phyloP scores from a whole-genome alignment of 345 rosid genomes.

The Gynandropsis gynandra region DNA sequence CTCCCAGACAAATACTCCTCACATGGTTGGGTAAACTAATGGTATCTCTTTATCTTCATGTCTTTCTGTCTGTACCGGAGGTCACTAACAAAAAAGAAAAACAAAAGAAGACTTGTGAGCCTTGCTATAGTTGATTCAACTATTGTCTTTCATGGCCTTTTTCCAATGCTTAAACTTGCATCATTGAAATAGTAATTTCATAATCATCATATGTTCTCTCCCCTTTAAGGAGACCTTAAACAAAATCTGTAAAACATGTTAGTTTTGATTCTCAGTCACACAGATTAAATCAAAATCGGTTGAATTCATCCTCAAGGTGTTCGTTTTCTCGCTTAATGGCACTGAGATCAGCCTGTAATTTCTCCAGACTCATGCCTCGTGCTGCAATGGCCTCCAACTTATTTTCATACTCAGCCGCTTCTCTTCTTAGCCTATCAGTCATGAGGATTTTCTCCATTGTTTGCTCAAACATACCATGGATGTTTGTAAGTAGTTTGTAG shows the following conservation, averaged over 20 bases:
- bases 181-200: too few relatives aligned
- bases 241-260: too few relatives aligned
- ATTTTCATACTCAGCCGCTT: constrained; percentile 59
- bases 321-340: constrained; percentile 55
- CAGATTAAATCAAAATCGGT: background rate
- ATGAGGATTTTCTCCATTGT: constrained; percentile 55
- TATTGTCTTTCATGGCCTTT: too few relatives aligned
- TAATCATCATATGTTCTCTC: too few relatives aligned
- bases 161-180: too few relatives aligned
- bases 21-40: too few relatives aligned
- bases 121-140: too few relatives aligned
- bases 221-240: too few relatives aligned
- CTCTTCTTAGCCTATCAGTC: constrained; percentile 59
- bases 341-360: constrained; percentile 53
- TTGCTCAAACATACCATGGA: constrained; percentile 70
- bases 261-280: background rate
- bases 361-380: constrained; percentile 44
- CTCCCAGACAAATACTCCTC: background rate
- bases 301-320: constrained; percentile 30
- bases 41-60: too few relatives aligned
- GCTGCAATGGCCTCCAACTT: constrained; percentile 52
- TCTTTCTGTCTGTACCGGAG: too few relatives aligned
- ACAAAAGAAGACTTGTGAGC: too few relatives aligned
- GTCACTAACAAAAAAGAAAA: too few relatives aligned
- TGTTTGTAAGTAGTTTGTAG: constrained; percentile 59